phyloP scores from a whole-genome alignment of 2,329 filamentous ascomycete genomes.

The Cordyceps sp. region DNA sequence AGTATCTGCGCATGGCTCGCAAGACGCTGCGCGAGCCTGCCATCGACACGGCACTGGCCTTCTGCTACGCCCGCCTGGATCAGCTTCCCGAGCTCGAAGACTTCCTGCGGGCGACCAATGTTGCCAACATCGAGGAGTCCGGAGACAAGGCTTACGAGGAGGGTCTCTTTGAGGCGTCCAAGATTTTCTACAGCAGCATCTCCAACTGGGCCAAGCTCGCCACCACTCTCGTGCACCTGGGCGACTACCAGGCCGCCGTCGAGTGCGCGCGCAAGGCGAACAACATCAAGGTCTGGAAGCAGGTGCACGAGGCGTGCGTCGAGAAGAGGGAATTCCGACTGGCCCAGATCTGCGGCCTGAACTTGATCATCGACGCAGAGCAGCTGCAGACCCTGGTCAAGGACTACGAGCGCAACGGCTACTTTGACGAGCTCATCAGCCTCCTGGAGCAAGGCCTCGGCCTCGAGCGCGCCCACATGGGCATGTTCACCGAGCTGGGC shows the following conservation, averaged over 20 bases:
- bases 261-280: slow-evolving; percentile 97
- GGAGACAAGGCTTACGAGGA: slow-evolving; percentile 97
- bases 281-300: slow-evolving; percentile 98
- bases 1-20: slow-evolving; percentile 89
- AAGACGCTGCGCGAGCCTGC: slow-evolving; percentile 89
- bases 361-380: slow-evolving; percentile 93
- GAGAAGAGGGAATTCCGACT: slow-evolving; percentile 98
- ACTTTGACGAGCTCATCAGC: slow-evolving; percentile 94
- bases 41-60: slow-evolving; percentile 86
- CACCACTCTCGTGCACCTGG: slow-evolving; percentile 91
- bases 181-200: slow-evolving; percentile 97
- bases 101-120: slow-evolving; percentile 83
- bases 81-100: slow-evolving; percentile 90
- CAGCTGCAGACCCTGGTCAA: slow-evolving; percentile 84
- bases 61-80: slow-evolving; percentile 82
- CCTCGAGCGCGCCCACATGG: slow-evolving; percentile 85
- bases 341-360: slow-evolving; percentile 95
- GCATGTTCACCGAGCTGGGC: slow-evolving; percentile 87
- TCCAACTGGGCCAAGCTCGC: slow-evolving; percentile 99
- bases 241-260: slow-evolving; percentile 92
- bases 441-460: slow-evolving; percentile 90
- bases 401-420: slow-evolving; percentile 92
- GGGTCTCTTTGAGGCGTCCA: slow-evolving; percentile 85
- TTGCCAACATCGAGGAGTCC: slow-evolving; percentile 88
- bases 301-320: slow-evolving; percentile 93